These are phyloP conservation scores for Leccinum idahoense DNA, from an alignment of 1,284 basidiomycete genomes.

Conservation along the genomic window DNA sequence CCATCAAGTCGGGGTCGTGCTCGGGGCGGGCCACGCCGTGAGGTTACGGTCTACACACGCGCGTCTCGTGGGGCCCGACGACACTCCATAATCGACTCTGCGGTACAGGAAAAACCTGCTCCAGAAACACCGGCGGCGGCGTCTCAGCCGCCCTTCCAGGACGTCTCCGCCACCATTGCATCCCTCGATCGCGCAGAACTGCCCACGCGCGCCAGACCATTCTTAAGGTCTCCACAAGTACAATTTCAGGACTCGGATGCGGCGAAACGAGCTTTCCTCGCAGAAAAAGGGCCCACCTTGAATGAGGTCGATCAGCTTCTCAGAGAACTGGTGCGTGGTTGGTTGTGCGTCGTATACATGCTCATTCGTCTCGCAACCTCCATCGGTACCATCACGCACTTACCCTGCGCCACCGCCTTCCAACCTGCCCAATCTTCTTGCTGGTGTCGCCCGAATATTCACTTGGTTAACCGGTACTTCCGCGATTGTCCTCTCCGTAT, in stretches of 20 bases:
- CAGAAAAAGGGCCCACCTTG: constrained; percentile 66
- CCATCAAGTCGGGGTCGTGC: background rate
- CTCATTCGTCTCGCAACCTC: constrained; percentile 35
- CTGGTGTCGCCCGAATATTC: constrained; percentile 55
- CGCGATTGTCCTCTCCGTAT: constrained; percentile 51
- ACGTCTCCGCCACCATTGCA: background rate
- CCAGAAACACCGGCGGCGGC: background rate
- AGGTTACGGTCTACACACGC: constrained; percentile 11
- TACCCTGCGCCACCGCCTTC: constrained; percentile 71
- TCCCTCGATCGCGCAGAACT: constrained; percentile 37
- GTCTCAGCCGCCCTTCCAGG: constrained; percentile 2
- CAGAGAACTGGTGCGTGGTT: constrained; percentile 43
- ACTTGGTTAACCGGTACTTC: constrained; percentile 67
- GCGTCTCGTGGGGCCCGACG: constrained; percentile 27
- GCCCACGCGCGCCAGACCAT: constrained; percentile 54
- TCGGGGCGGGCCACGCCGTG: constrained; percentile 5
- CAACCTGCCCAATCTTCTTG: constrained; percentile 58
- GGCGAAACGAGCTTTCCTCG: constrained; percentile 57
- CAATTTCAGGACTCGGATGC: constrained; percentile 46
- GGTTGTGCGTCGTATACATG: background rate
- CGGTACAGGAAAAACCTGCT: background rate
- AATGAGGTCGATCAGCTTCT: constrained; percentile 58
- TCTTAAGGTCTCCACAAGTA: constrained; percentile 62
- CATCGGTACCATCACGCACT: constrained; percentile 58
- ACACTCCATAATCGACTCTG: constrained; percentile 2